A percentile compares a stretch with the other conserved stretches of the same genome.
phyloP scores from a whole-genome alignment of 257 asterid species.

The Solanum bulbocastanum region DNA sequence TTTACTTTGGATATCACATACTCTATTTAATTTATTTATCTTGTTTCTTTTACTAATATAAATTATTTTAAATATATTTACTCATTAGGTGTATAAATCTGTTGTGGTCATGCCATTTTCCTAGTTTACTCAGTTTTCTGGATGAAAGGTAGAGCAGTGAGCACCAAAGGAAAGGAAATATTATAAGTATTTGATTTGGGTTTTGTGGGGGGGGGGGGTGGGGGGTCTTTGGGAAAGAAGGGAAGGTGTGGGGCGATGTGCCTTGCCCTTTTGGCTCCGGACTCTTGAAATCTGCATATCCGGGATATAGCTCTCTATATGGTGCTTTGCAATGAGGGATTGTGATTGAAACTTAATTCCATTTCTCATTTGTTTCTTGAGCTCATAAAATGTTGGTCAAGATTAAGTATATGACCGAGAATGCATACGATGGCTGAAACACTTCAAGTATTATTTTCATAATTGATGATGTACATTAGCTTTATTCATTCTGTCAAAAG shows the following conservation, averaged over 20 bases:
- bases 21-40: background rate
- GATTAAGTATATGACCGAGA: background rate
- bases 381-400: background rate
- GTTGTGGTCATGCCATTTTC: conserved; percentile 53
- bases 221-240: background rate
- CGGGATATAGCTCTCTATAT: background rate
- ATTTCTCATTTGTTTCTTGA: background rate
- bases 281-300: background rate
- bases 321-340: background rate
- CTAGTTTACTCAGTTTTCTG: conserved; percentile 12
- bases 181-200: background rate
- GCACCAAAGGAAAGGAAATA: conserved; percentile 31
- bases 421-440: background rate
- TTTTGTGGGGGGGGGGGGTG: too few species aligned
- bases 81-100: conserved; percentile 8
- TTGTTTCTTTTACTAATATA: background rate
- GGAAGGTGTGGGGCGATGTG: background rate
- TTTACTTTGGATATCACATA: background rate
- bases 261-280: background rate
- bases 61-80: background rate
- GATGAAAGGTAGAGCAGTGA: conserved; percentile 22
- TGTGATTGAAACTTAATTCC: background rate
- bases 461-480: background rate
- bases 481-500: background rate
- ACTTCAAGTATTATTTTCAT: background rate